Evolutionary conservation across 2,329 filamentous ascomycete genomes (phyloP), one percentile per base, ranked within the genome.

Genomic region (Tolypocladium endophyticum): DNA sequence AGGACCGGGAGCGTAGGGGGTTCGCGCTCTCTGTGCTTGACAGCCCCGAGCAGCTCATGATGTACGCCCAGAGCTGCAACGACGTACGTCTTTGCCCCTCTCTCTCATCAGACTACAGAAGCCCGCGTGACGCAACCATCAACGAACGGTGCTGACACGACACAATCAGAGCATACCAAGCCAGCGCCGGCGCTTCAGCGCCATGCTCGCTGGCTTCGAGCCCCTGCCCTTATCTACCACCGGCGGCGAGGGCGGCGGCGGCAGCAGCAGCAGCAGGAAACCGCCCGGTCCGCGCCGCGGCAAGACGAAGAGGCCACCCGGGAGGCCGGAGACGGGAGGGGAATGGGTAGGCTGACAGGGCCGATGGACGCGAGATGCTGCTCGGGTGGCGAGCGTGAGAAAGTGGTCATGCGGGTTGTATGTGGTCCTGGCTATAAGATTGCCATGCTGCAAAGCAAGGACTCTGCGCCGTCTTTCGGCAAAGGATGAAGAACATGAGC

Each of bases 1-100:
- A 71, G 55, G 70, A 72, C 18, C 64, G 69, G 4, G 78, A 83
- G 62, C 72, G 73, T 4, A 77, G 78, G 18, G 74, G 78, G 53
- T 75, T 78, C 62, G 84, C 84, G 16, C 73, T 79, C 25, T 73
- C 78, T 14, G 76, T 86, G 45, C 76, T 87, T 2, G 80, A 83
- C 63, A 78, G 70, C 33, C 83, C 83, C 0, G 83, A 86, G 66
- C 71, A 82, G 59, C 71, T 87, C 55, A 81, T 84, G 76, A 84
- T 83, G 74, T 78, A 83, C 50, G 81, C 84, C 2, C 77, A 81
- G 63, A 78, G 78, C 63, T 75, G 76, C 36, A 76, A 77, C 38
- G 79, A 84, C 64, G 84, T 87, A 68, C 65, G 81, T 75, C 38
- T 47, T 36, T 55, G 57, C 30, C 36, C 43, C 55, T 38, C 18